phyloP scores from a whole-genome alignment of 2,329 filamentous ascomycete genomes.

The Fusarium oligoseptatum region DNA sequence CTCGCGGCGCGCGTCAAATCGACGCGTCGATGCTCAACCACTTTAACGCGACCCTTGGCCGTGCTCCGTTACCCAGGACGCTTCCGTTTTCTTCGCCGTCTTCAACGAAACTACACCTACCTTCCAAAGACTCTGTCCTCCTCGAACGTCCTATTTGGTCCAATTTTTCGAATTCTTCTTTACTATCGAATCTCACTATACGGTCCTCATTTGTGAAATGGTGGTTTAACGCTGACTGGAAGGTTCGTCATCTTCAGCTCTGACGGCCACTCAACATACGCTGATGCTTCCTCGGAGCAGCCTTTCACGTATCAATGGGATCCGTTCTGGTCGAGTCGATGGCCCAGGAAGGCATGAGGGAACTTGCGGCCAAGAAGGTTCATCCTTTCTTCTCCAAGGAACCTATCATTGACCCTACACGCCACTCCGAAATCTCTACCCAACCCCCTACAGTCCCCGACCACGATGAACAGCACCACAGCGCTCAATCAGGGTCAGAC shows the following conservation, averaged over 20 bases:
- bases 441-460: not conserved
- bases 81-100: constrained; percentile 21
- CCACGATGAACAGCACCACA: constrained; percentile 8
- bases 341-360: constrained; percentile 56
- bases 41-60: constrained; percentile 46
- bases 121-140: not conserved
- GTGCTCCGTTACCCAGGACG: constrained; percentile 27
- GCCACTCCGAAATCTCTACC: constrained; percentile 7
- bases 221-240: constrained; percentile 27
- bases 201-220: constrained; percentile 27
- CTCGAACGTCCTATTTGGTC: not conserved
- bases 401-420: constrained; percentile 23
- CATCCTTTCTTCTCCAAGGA: constrained; percentile 67
- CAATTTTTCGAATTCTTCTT: not conserved
- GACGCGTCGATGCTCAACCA: constrained; percentile 44
- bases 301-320: constrained; percentile 55
- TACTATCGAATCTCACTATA: not conserved
- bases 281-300: constrained; percentile 18
- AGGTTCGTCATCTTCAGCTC: constrained; percentile 22
- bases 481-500: constrained; percentile 34
- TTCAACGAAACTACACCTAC: constrained; percentile 13
- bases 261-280: not conserved
- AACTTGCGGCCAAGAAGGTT: constrained; percentile 58
- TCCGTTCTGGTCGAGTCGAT: constrained; percentile 59
- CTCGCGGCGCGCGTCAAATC: constrained; percentile 27